Percentiles rank a stretch among this genome's conserved stretches.
Conservation (phyloP, 371 early-diverging fungal genomes). For the Mortierella sp. region DNA sequence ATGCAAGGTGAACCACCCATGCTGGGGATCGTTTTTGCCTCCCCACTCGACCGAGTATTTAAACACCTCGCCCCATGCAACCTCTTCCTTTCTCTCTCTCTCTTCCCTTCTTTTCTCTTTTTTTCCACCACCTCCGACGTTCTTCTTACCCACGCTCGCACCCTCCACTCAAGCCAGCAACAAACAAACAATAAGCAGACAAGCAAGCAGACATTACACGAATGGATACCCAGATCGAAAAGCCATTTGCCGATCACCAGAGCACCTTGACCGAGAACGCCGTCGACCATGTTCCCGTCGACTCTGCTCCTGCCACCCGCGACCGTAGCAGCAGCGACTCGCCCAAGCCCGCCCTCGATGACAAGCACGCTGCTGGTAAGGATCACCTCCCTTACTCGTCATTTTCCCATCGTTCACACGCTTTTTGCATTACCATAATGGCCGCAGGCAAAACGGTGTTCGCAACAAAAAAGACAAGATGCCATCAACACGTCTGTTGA, state of each 20-base stretch:
- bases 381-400: not conserved
- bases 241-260: constrained; percentile 28
- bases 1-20: not conserved
- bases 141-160: not conserved
- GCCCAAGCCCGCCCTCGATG: constrained; percentile 24
- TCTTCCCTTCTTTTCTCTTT: not conserved
- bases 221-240: constrained; percentile 15
- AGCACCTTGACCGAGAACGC: constrained; percentile 28
- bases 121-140: not conserved
- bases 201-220: constrained; percentile 11
- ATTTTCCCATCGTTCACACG: not conserved
- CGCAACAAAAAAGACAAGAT: too few species aligned
- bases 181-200: not conserved
- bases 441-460: too few species aligned
- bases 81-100: not conserved
- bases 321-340: constrained; percentile 44
- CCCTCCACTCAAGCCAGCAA: not conserved
- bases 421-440: not conserved
- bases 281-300: constrained; percentile 1
- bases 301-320: constrained; percentile 19
- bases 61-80: not conserved
- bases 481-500: not conserved
- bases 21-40: not conserved
- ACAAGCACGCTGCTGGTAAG: constrained; percentile 17
- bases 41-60: not conserved